Evolutionary conservation across 2,329 filamentous ascomycete species (phyloP), one percentile per base, ranked within the genome.

Genomic region (Trichoderma brevicompactum): DNA sequence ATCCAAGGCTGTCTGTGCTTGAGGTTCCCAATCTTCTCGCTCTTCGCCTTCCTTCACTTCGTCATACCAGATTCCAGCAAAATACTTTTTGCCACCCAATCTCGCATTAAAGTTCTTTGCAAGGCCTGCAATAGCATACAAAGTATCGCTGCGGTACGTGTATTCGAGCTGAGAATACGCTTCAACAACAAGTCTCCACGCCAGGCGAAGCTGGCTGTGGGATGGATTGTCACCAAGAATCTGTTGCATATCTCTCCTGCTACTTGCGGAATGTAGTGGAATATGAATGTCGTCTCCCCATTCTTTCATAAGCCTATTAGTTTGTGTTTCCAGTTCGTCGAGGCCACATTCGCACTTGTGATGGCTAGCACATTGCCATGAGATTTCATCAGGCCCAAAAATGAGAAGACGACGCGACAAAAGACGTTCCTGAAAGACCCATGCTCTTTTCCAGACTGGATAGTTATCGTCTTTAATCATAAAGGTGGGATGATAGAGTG

Each of bases 371-470:
- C 63, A 65, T 19, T 65, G 63, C 63, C 63, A 65, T 7, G 63
- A 65, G 17, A 65, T 54, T 54, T 65, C 63, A 6, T 65, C 54
- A 5, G 63, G n/a, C 17, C 63, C 63, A 1, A 65, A 65, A 7
- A 65, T 58, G 13, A 65, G 63, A n/a, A 65, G 54, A 41, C 63
- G 63, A 8, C 13, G 54, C n/a, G 63, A 65, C 9, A 65, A 38
- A 32, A 65, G 63, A 0, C 63, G 63, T 8, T 65, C 63, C 23
- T 65, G 63, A 28, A 65, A 65, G 2, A 65, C 63, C 63, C 63
- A 65, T 6, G 63, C 63, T 46, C 63, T 53, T 2, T 41, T 59
- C 63, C 63, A 65, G 13, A 65, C 48, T n/a, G 63, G 63, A 5
- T 53, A 10, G 7, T 3, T 32, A 7, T 46, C 63, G 28, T 53